phyloP scores from a whole-genome alignment of 148 eudicot genomes.

The Salicornia ramosissima region DNA sequence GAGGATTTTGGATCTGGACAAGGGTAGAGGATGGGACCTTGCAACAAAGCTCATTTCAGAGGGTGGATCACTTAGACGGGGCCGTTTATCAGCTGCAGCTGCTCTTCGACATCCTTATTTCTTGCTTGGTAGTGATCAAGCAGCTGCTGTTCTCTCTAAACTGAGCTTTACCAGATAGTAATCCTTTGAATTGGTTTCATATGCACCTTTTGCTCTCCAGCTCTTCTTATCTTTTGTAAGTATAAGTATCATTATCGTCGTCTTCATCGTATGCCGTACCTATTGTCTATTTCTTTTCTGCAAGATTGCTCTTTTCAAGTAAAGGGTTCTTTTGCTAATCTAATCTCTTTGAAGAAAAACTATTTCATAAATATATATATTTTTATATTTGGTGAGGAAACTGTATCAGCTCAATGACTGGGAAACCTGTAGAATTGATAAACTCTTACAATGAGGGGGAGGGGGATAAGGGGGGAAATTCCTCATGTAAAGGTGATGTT shows the following conservation, averaged over 20 bases:
- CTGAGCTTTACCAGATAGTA: conserved; percentile 56
- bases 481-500: too few species aligned
- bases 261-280: neutral
- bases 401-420: too few species aligned
- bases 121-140: conserved; percentile 91
- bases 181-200: neutral
- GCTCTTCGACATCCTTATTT: conserved; percentile 96
- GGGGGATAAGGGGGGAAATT: too few species aligned
- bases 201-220: neutral
- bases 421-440: too few species aligned
- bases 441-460: too few species aligned
- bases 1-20: conserved; percentile 80
- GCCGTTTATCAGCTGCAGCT: conserved; percentile 91
- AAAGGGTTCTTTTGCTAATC: neutral
- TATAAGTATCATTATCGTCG: conserved; percentile 12
- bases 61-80: conserved; percentile 65
- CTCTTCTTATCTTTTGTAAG: neutral
- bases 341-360: neutral
- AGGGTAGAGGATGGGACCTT: conserved; percentile 95
- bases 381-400: too few species aligned
- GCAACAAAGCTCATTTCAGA: conserved; percentile 87
- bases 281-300: neutral
- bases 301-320: neutral
- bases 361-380: too few species aligned
- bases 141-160: conserved; percentile 88